Evolutionary conservation across 257 asterid species (phyloP).

Genomic region (Gentiana straminea): DNA sequence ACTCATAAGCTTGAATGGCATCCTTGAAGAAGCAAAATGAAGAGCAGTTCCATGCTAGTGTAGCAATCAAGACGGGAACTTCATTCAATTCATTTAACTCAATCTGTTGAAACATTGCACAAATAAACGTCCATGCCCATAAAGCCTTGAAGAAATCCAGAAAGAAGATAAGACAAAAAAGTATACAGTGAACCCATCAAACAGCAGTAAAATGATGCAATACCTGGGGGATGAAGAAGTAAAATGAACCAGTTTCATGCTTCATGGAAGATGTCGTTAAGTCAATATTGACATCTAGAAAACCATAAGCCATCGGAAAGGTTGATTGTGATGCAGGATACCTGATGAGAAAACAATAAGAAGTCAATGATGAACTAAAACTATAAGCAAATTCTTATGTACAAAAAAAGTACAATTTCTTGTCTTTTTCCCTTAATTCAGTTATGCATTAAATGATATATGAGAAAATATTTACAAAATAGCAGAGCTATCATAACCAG

Average conservation of each 20-base stretch:
- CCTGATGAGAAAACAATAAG: conserved; percentile 29
- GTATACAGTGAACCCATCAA: not conserved
- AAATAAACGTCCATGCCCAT: not conserved
- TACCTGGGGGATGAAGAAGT: conserved; percentile 80
- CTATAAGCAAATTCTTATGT: too few relatives aligned
- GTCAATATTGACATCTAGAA: conserved; percentile 51
- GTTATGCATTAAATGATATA: too few relatives aligned
- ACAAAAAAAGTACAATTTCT: too few relatives aligned
- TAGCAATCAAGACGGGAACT: conserved; percentile 46
- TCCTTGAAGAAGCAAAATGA: conserved; percentile 44
- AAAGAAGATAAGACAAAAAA: not conserved
- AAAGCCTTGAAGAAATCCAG: not conserved
- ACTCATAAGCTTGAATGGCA: conserved; percentile 43
- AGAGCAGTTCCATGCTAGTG: conserved; percentile 69
- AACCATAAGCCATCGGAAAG: conserved; percentile 67
- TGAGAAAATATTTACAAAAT: too few relatives aligned
- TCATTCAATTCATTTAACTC: conserved; percentile 66
- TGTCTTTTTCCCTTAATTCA: too few relatives aligned
- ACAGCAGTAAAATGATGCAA: conserved; percentile 7
- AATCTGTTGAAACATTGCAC: conserved; percentile 34
- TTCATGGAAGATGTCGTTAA: conserved; percentile 27
- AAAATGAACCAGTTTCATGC: conserved; percentile 49
- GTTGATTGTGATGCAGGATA: conserved; percentile 48
- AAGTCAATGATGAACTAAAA: too few relatives aligned
- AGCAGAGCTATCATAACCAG: too few relatives aligned